Conservation (phyloP, 345 rosid genomes). For the Hibiscus tridactylites region DNA sequence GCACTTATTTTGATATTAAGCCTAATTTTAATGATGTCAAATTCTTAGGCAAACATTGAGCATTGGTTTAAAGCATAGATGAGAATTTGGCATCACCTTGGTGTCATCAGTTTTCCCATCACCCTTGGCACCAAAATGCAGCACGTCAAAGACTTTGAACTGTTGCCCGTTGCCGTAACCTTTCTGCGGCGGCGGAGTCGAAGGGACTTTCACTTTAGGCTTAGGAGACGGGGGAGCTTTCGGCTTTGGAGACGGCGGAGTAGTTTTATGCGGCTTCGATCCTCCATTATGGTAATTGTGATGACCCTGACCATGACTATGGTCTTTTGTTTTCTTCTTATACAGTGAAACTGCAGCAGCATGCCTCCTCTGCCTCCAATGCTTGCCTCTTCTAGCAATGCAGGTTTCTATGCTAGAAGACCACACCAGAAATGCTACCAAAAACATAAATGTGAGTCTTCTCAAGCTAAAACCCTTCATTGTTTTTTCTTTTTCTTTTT, state of each 20-base stretch:
- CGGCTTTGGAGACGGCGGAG: constrained; percentile 11
- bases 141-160: constrained; percentile 47
- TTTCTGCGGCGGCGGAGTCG: constrained; percentile 30
- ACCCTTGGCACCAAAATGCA: constrained; percentile 80
- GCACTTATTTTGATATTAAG: too few relatives aligned
- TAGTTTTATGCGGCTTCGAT: constrained; percentile 27
- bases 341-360: constrained; percentile 30
- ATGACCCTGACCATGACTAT: constrained; percentile 23
- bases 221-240: constrained; percentile 5
- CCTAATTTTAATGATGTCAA: background rate
- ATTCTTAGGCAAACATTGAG: background rate
- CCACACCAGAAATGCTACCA: constrained; percentile 53
- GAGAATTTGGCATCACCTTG: constrained; percentile 37
- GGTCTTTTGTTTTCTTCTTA: constrained; percentile 42
- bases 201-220: constrained; percentile 14
- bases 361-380: constrained; percentile 57
- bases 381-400: constrained; percentile 78
- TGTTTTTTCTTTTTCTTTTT: background rate
- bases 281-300: constrained; percentile 35
- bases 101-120: constrained; percentile 84
- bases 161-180: background rate
- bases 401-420: constrained; percentile 52
- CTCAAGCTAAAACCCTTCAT: constrained; percentile 32
- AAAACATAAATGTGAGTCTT: constrained; percentile 41
- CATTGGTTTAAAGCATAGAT: background rate